phyloP scores from a whole-genome alignment of 1,284 basidiomycete genomes.

The Anthracocystis setariae region DNA sequence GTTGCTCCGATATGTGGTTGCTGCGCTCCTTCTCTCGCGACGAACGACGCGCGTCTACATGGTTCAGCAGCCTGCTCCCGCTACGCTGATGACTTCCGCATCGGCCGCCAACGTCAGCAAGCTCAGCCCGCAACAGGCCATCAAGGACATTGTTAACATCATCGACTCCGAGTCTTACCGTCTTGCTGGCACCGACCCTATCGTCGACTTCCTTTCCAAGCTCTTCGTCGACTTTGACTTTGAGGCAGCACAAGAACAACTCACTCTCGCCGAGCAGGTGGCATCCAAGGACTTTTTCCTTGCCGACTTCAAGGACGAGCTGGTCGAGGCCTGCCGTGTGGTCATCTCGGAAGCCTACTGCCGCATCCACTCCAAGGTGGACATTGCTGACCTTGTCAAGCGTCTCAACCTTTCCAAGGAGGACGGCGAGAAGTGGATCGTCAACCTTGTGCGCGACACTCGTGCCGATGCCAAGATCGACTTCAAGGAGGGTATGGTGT shows the following conservation, averaged over 20 bases:
- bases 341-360: constrained; percentile 97
- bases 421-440: constrained; percentile 99
- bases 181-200: constrained; percentile 87
- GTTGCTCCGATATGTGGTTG: constrained; percentile 92
- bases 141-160: constrained; percentile 64
- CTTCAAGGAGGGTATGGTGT: constrained; percentile 93
- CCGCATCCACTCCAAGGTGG: constrained; percentile 93
- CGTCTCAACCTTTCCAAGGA: constrained; percentile 89
- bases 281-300: constrained; percentile 95
- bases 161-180: constrained; percentile 65
- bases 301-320: constrained; percentile 86
- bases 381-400: constrained; percentile 93
- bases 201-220: constrained; percentile 91
- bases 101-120: constrained; percentile 52
- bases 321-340: constrained; percentile 94
- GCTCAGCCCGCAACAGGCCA: constrained; percentile 61
- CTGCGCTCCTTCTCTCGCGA: constrained; percentile 89
- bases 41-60: constrained; percentile 70
- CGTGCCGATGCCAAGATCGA: constrained; percentile 98
- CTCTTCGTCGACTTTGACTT: constrained; percentile 94
- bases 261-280: constrained; percentile 82
- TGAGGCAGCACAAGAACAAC: constrained; percentile 84
- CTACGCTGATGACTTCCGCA: constrained; percentile 44
- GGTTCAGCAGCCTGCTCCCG: constrained; percentile 51
- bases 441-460: constrained; percentile 96